These are phyloP conservation scores for Arthroderma sp. DNA, from an alignment of 2,329 filamentous ascomycete species.

Conservation along the genomic window DNA sequence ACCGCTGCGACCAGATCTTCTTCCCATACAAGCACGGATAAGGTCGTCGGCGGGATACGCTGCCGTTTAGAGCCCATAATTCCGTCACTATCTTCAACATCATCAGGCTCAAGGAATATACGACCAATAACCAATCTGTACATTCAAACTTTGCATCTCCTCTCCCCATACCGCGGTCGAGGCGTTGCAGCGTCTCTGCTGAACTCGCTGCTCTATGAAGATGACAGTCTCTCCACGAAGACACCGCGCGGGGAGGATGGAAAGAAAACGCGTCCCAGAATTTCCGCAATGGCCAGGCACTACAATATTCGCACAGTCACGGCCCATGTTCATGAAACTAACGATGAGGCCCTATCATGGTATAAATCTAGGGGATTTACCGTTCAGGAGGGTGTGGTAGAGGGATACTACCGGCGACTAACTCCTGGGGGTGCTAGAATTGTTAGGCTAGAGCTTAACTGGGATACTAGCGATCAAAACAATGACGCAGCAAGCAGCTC, in stretches of 20 bases:
- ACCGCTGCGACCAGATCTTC: conserved; percentile 7
- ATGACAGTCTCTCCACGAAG: conserved; percentile 3
- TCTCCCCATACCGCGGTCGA: conserved; percentile 45
- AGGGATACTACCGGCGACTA: conserved; percentile 47
- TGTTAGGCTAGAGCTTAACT: conserved; percentile 21
- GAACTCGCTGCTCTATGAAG: conserved; percentile 24
- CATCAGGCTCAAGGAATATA: conserved; percentile 5
- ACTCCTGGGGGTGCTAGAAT: conserved; percentile 43
- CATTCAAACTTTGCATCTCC: conserved; percentile 46
- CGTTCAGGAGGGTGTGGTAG: conserved; percentile 35
- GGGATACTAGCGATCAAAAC: conserved; percentile 14
- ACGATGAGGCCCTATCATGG: conserved; percentile 47
- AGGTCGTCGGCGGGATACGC: conserved; percentile 36
- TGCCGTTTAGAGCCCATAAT: conserved; percentile 30
- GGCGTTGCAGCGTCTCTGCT: conserved; percentile 46
- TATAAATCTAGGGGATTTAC: conserved; percentile 46
- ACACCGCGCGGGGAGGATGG: conserved; percentile 7
- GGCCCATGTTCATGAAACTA: conserved; percentile 52
- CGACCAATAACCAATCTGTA: conserved; percentile 36
- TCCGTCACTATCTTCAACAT: conserved; percentile 10
- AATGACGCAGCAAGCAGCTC: conserved; percentile 3
- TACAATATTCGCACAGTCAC: conserved; percentile 41
- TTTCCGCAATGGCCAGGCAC: conserved; percentile 30
- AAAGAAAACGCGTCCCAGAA: conserved; percentile 1
- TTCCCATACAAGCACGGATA: conserved; percentile 22